A percentile compares a stretch with the other conserved stretches of the same genome.
Evolutionary conservation across 2,329 filamentous ascomycete species (phyloP).

Genomic region (Alternaria panax): DNA sequence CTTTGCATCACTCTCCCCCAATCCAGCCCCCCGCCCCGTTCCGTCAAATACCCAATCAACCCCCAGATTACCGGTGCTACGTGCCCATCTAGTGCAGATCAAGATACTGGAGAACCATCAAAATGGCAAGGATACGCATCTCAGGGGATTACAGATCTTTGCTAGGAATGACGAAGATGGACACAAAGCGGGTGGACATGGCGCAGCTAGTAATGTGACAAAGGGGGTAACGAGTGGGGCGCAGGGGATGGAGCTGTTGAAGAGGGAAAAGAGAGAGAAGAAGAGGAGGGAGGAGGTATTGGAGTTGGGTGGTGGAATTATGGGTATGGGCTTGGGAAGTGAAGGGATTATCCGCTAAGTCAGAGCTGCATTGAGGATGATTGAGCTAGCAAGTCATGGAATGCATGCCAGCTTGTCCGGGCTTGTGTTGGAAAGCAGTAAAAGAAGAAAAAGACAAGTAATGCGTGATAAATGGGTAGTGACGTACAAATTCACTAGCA

Average conservation of each 20-base stretch:
- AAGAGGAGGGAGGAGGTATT: slow-evolving; percentile 22
- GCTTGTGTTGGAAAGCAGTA: too few species aligned
- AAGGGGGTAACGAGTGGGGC: slow-evolving; percentile 9
- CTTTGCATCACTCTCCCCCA: slow-evolving; percentile 30
- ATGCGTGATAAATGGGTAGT: too few species aligned
- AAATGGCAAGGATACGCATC: slow-evolving; percentile 98
- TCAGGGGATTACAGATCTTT: slow-evolving; percentile 90
- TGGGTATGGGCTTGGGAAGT: background rate
- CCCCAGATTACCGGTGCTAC: slow-evolving; percentile 75
- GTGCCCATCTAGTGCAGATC: slow-evolving; percentile 89
- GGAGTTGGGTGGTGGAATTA: slow-evolving; percentile 20
- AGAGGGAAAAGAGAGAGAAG: slow-evolving; percentile 12
- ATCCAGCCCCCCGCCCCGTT: slow-evolving; percentile 6
- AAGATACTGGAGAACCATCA: slow-evolving; percentile 96
- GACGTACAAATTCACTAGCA: too few species aligned
- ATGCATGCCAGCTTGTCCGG: too few species aligned
- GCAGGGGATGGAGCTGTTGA: slow-evolving; percentile 8
- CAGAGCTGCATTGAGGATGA: too few species aligned
- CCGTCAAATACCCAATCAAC: slow-evolving; percentile 43
- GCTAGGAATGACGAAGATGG: slow-evolving; percentile 53
- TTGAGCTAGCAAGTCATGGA: too few species aligned
- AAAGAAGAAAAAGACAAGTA: too few species aligned
- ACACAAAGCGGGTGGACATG: slow-evolving; percentile 12
- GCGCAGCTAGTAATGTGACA: slow-evolving; percentile 8
- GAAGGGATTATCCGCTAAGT: slow-evolving; percentile 30